Evolutionary conservation across 257 asterid species (phyloP).

Genomic region (Rhazya stricta): DNA sequence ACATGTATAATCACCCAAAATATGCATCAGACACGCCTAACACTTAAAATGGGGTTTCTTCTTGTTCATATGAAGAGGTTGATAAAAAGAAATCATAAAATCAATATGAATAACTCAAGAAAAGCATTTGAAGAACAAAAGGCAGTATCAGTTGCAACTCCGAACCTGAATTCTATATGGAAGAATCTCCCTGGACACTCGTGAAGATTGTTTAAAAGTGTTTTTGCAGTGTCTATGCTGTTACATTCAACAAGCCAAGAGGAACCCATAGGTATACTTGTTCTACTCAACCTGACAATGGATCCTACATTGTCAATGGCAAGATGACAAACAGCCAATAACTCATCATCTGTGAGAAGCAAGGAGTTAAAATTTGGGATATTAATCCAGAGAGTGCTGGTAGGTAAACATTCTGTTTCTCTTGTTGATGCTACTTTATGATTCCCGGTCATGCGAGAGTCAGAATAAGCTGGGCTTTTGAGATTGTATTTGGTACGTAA

Average conservation of each 20-base stretch:
- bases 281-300: conserved; percentile 45
- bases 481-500: conserved; percentile 47
- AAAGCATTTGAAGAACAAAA: not conserved
- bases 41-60: not conserved
- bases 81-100: not conserved
- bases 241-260: conserved; percentile 64
- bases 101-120: not conserved
- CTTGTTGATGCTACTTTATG: conserved; percentile 23
- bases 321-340: conserved; percentile 49
- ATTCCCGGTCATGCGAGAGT: conserved; percentile 31
- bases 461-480: conserved; percentile 30
- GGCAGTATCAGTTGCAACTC: not conserved
- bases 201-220: conserved; percentile 41
- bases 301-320: conserved; percentile 52
- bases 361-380: conserved; percentile 35
- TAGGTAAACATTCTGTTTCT: conserved; percentile 37
- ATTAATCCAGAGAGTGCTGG: conserved; percentile 43
- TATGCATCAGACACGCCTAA: not conserved
- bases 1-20: not conserved
- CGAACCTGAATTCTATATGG: conserved; percentile 61
- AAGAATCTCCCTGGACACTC: conserved; percentile 57
- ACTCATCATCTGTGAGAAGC: conserved; percentile 51
- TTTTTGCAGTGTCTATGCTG: conserved; percentile 47
- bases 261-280: conserved; percentile 36
- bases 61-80: not conserved